These are phyloP conservation scores for Oldenlandia corymbosa DNA, from an alignment of 257 asterid species.

Conservation along the genomic window DNA sequence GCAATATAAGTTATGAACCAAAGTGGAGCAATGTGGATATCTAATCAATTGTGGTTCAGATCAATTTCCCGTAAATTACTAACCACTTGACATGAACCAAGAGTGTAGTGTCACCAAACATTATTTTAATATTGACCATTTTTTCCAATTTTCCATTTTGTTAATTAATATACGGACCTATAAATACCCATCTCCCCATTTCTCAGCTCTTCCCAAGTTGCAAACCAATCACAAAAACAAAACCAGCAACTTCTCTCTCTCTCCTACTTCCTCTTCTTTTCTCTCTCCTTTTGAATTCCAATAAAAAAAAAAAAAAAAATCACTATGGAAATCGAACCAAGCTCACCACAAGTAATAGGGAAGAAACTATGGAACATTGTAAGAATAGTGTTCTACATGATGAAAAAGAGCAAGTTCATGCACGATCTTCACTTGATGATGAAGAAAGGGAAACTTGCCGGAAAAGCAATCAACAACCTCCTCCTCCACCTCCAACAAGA, in stretches of 20 bases:
- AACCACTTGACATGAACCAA: conserved; percentile 7
- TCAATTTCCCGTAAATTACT: background rate
- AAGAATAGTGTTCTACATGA: conserved; percentile 27
- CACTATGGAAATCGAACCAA: conserved; percentile 32
- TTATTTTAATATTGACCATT: background rate
- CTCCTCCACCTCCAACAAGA: conserved; percentile 23
- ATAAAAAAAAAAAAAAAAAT: background rate
- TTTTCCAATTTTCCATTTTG: background rate
- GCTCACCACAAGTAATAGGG: conserved; percentile 13
- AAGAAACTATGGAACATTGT: conserved; percentile 28
- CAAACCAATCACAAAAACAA: conserved; percentile 8
- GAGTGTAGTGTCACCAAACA: background rate
- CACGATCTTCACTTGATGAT: conserved; percentile 23
- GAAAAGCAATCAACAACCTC: conserved; percentile 34
- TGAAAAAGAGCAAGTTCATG: conserved; percentile 32
- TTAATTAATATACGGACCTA: conserved; percentile 12
- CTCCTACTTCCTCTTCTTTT: background rate
- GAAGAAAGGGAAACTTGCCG: conserved; percentile 27
- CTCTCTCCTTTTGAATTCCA: background rate
- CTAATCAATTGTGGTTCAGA: background rate
- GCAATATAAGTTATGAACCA: no score
- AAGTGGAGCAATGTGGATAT: no score
- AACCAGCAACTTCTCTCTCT: background rate
- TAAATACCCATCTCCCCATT: conserved; percentile 7
- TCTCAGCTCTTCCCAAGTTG: conserved; percentile 5